These are phyloP conservation scores for Nasturtium officinale DNA, from an alignment of 345 rosid genomes.

Conservation along the genomic window DNA sequence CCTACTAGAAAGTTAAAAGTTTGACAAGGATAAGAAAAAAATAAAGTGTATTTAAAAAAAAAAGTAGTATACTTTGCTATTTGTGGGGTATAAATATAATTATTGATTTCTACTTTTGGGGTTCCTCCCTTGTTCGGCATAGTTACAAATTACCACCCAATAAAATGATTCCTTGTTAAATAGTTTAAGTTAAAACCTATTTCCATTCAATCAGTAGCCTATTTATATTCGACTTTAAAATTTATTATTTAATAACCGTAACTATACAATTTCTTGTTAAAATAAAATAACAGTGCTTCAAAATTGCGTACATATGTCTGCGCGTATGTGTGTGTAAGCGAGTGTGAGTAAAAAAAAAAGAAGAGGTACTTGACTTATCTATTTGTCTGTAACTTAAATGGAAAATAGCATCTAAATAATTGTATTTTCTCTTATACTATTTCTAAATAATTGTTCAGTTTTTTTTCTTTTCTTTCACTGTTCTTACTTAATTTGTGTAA, in stretches of 20 bases:
- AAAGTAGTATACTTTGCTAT: constrained; percentile 40
- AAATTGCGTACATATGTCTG: constrained; percentile 14
- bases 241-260: constrained; percentile 10
- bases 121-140: constrained; percentile 16
- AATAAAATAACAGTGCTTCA: constrained; percentile 5
- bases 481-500: constrained; percentile 46
- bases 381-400: constrained; percentile 44
- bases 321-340: background rate
- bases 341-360: background rate
- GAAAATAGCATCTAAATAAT: constrained; percentile 40
- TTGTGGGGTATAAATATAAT: constrained; percentile 45
- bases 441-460: constrained; percentile 25
- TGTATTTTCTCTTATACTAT: constrained; percentile 38
- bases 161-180: constrained; percentile 27
- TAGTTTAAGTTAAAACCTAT: constrained; percentile 11
- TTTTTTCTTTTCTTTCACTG: constrained; percentile 25
- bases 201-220: constrained; percentile 27
- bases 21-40: constrained; percentile 30
- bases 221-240: constrained; percentile 22
- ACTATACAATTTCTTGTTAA: background rate
- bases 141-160: constrained; percentile 29
- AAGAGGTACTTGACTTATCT: constrained; percentile 43
- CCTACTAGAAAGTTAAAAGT: constrained; percentile 38
- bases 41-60: constrained; percentile 32
- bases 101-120: constrained; percentile 42